phyloP scores from a whole-genome alignment of 2,329 filamentous ascomycete genomes.

The Penicillium nordicum region DNA sequence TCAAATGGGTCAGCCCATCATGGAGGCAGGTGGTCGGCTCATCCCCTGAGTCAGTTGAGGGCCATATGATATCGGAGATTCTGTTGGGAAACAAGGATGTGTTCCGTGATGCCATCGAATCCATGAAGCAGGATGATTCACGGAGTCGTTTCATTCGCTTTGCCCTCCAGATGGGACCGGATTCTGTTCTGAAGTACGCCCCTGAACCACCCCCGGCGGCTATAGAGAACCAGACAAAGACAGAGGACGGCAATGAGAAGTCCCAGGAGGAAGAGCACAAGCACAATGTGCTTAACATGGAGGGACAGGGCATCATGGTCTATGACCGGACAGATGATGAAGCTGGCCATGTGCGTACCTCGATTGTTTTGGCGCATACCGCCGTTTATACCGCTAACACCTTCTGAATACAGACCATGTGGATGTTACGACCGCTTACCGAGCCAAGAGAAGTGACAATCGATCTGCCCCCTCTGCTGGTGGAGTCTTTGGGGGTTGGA shows the following conservation, averaged over 20 bases:
- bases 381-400: slow-evolving; percentile 22
- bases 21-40: slow-evolving; percentile 93
- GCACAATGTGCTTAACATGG: slow-evolving; percentile 67
- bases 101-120: slow-evolving; percentile 80
- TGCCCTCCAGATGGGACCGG: slow-evolving; percentile 64
- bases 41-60: slow-evolving; percentile 66
- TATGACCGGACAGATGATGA: slow-evolving; percentile 84
- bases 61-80: slow-evolving; percentile 73
- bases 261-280: slow-evolving; percentile 41
- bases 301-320: slow-evolving; percentile 97
- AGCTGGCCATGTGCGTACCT: slow-evolving; percentile 73
- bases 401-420: slow-evolving; percentile 72
- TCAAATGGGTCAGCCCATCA: slow-evolving; percentile 95
- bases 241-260: slow-evolving; percentile 31
- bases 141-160: slow-evolving; percentile 88
- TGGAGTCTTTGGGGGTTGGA: slow-evolving; percentile 89
- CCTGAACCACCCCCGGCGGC: slow-evolving; percentile 32
- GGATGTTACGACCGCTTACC: slow-evolving; percentile 95
- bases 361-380: slow-evolving; percentile 2
- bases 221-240: slow-evolving; percentile 14
- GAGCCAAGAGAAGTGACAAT: slow-evolving; percentile 91
- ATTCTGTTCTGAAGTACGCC: slow-evolving; percentile 60
- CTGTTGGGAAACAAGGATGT: slow-evolving; percentile 74
- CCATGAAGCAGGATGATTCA: slow-evolving; percentile 88
- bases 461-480: slow-evolving; percentile 81